A percentile compares a stretch with the other conserved stretches of the same genome.
Conservation (phyloP, 2,329 filamentous ascomycete genomes). For the Phymatotrichopsis omnivora region DNA sequence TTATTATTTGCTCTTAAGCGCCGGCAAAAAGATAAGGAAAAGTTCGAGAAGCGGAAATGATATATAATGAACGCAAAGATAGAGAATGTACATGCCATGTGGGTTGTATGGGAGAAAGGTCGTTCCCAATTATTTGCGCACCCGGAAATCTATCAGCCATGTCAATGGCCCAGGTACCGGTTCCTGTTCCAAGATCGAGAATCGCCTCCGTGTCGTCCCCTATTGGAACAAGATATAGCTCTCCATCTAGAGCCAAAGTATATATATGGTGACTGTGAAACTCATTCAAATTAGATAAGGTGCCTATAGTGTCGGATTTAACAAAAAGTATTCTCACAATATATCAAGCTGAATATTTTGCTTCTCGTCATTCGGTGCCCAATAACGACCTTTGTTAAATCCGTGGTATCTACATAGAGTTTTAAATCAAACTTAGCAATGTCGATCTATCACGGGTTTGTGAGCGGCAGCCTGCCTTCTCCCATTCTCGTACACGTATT, state of each 20-base stretch:
- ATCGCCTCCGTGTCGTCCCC: constrained; percentile 33
- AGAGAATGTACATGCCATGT: constrained; percentile 27
- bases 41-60: not conserved
- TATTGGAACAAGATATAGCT: constrained; percentile 37
- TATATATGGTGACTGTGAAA: constrained; percentile 30
- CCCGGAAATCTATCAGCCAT: constrained; percentile 29
- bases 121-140: constrained; percentile 27
- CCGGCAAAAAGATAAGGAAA: not conserved
- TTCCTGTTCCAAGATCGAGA: constrained; percentile 34
- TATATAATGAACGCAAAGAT: no score
- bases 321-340: no score
- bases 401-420: constrained; percentile 21
- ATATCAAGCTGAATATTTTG: constrained; percentile 29
- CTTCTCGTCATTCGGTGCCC: constrained; percentile 26
- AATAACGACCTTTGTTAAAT: constrained; percentile 25
- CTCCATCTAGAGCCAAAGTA: constrained; percentile 33
- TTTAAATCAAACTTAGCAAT: not conserved
- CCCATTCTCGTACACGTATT: constrained; percentile 26
- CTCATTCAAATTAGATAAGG: no score
- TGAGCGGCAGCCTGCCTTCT: constrained; percentile 12
- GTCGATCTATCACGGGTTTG: not conserved
- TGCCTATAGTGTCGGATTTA: no score
- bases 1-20: not conserved
- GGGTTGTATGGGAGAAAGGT: constrained; percentile 31
- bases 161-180: constrained; percentile 35